Evolutionary conservation across 371 early-diverging fungal genomes (phyloP), one percentile per base, ranked within the genome.

Genomic region (Basidiobolus meristosporus): DNA sequence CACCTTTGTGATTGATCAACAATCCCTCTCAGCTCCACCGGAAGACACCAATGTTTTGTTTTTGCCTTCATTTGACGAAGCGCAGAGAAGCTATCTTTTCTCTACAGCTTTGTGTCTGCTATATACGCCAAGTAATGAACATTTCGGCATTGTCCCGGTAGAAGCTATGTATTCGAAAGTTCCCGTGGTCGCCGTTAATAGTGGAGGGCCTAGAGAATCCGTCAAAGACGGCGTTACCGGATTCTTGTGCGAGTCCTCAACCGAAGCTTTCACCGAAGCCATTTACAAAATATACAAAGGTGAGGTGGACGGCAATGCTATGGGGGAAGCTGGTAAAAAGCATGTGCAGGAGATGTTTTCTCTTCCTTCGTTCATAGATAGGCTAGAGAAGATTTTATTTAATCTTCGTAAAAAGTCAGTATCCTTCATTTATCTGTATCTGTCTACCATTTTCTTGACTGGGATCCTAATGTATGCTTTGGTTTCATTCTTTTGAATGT

Each of bases 71-170:
- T n/a, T n/a, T n/a, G n/a, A n/a, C n/a, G n/a, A n/a, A 42, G 58
- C 70, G 11, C 82, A 85, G 53, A 71, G 88, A n/a, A 63, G 76
- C 2, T 77, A 53, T 38, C 53, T 96, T 17, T 56, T 95, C n/a
- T 45, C 59, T 1, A 43, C 53, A 2, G 68, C 90, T 1, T 43
- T 51, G 7, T 62, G 75, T 2, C 57, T 90, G n/a, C n/a, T n/a
- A n/a, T n/a, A 96, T 59, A 96, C 97, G 14, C 97, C 97, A 9
- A 61, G 70, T 12, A 70, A 82, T 50, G 97, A 96, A 54, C n/a
- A n/a, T 51, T 88, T 96, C 53, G 97, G 97, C 0, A 91, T 96
- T 39, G 89, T 87, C 10, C 97, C 97, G 2, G 70, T 96, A 0
- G 97, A 96, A 51, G 86, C 89, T 38, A 93, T 96, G 97, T 87